Conservation (phyloP, 768 basidiomycete genomes). For the Mycena vitilis region DNA sequence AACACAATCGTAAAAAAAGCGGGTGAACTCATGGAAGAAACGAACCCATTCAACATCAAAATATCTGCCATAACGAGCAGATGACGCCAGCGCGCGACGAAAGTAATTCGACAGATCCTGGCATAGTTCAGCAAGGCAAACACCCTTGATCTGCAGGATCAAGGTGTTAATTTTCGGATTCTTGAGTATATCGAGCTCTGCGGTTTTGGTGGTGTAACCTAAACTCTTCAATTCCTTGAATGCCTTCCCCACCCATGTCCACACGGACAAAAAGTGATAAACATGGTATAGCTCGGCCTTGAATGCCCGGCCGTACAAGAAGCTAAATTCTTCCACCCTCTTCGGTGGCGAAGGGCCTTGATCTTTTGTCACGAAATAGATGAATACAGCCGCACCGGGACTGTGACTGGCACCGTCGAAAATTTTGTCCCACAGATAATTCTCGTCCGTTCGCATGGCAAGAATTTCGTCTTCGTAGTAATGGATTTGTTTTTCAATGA, state of each 20-base stretch:
- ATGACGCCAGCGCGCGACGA: constrained; percentile 14
- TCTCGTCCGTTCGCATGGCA: constrained; percentile 3
- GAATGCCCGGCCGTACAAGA: constrained; percentile 2
- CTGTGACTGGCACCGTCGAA: neutral
- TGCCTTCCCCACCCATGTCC: constrained; percentile 12
- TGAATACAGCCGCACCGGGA: neutral
- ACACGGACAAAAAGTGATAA: constrained; percentile 13
- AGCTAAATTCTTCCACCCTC: neutral
- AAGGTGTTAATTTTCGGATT: constrained; percentile 11
- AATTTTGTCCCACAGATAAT: constrained; percentile 9
- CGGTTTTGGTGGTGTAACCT: constrained; percentile 6
- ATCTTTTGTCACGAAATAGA: neutral
- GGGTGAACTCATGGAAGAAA: neutral
- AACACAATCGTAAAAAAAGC: neutral
- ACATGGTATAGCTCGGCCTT: constrained; percentile 7
- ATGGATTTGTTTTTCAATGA: constrained; percentile 9
- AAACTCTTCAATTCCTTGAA: constrained; percentile 5
- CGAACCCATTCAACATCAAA: constrained; percentile 15
- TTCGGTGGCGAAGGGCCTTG: constrained; percentile 3
- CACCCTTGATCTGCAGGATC: constrained; percentile 15
- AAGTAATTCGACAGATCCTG: constrained; percentile 9
- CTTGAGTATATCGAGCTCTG: constrained; percentile 11
- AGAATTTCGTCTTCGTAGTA: constrained; percentile 9
- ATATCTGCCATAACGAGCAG: constrained; percentile 6
- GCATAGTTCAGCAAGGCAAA: constrained; percentile 7